Evolutionary conservation across 805 yeast species (phyloP).

Genomic region (Clavispora phyllophila): DNA sequence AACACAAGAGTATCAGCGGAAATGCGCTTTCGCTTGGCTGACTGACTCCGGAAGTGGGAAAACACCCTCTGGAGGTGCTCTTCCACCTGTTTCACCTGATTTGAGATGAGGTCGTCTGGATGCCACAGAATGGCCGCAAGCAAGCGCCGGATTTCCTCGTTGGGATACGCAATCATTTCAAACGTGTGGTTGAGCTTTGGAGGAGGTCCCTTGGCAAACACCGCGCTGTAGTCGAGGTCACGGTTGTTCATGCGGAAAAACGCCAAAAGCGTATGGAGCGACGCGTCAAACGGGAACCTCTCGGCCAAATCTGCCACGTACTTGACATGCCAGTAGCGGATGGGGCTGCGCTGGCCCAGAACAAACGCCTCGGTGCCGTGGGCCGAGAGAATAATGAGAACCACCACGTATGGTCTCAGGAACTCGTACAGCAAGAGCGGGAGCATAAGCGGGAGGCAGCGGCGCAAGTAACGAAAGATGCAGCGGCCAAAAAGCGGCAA

Average conservation of each 20-base stretch:
- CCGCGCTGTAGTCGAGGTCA: background rate
- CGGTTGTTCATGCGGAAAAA: background rate
- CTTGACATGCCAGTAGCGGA: constrained; percentile 13
- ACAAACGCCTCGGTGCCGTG: background rate
- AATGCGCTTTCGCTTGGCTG: background rate
- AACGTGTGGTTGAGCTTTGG: background rate
- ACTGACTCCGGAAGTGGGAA: background rate
- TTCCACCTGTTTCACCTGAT: background rate
- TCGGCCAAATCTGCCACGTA: constrained; percentile 6
- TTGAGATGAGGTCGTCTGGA: background rate
- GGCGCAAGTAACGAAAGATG: constrained; percentile 2
- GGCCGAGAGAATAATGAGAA: constrained; percentile 4
- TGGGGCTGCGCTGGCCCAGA: background rate
- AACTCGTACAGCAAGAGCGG: constrained; percentile 14
- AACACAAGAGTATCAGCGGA: background rate
- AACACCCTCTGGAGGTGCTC: background rate
- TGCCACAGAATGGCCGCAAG: background rate
- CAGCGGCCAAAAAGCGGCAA: constrained; percentile 11
- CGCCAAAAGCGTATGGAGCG: constrained; percentile 6
- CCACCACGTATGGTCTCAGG: constrained; percentile 11
- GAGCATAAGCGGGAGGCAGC: constrained; percentile 11
- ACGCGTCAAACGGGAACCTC: constrained; percentile 11
- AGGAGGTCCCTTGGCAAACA: background rate
- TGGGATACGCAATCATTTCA: background rate
- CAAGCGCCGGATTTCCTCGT: background rate